These are phyloP conservation scores for Ramichloridium luteum DNA, from an alignment of 2,329 filamentous ascomycete species.

Conservation along the genomic window DNA sequence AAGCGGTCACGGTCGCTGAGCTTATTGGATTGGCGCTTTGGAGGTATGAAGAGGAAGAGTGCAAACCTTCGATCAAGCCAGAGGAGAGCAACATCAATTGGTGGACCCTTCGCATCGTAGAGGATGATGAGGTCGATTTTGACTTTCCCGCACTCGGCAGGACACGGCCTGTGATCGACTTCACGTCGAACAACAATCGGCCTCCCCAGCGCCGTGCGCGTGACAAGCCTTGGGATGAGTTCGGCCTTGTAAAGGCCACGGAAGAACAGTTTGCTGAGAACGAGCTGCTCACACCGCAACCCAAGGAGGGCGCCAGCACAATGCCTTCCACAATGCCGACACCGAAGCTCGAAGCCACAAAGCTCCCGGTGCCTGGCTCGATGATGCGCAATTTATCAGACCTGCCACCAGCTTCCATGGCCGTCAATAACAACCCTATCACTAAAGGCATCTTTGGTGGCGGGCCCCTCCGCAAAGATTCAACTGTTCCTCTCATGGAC, in stretches of 20 bases:
- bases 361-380: slow-evolving; percentile 7
- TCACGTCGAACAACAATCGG: slow-evolving; percentile 66
- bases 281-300: slow-evolving; percentile 32
- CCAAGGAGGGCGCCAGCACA: slow-evolving; percentile 5
- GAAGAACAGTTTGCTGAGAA: slow-evolving; percentile 58
- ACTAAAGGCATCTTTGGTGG: slow-evolving; percentile 38
- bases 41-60: slow-evolving; percentile 64
- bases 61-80: slow-evolving; percentile 51
- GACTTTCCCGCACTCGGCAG: slow-evolving; percentile 71
- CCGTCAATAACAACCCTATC: slow-evolving; percentile 39
- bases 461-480: slow-evolving; percentile 30
- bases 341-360: slow-evolving; percentile 7
- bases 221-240: slow-evolving; percentile 70
- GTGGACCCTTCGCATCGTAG: slow-evolving; percentile 73
- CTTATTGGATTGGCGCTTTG: slow-evolving; percentile 71
- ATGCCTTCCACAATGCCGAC: slow-evolving; percentile 2
- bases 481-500: slow-evolving; percentile 30
- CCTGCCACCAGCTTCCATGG: slow-evolving; percentile 17
- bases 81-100: slow-evolving; percentile 66
- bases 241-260: slow-evolving; percentile 63
- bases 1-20: slow-evolving; percentile 61
- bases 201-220: slow-evolving; percentile 52
- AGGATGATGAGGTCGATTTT: slow-evolving; percentile 73
- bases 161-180: slow-evolving; percentile 61
- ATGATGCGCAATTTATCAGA: slow-evolving; percentile 5